phyloP scores from a whole-genome alignment of 305 asterid genomes.

The Fraxinus velutina region DNA sequence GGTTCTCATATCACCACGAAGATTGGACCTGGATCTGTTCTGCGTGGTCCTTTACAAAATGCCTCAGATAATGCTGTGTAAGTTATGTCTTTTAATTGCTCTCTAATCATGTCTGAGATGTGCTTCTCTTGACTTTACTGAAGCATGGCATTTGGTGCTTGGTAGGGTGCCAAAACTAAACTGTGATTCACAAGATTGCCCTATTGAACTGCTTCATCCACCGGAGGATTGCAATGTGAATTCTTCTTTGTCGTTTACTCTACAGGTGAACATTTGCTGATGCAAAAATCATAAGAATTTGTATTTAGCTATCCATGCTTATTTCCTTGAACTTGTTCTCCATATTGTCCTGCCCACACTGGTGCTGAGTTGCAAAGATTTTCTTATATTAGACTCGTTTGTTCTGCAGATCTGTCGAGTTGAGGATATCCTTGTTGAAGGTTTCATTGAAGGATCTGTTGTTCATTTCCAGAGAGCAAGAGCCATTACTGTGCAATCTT shows the following conservation, averaged over 20 bases:
- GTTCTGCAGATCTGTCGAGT: conserved; percentile 83
- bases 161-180: conserved; percentile 72
- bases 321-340: conserved; percentile 10
- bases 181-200: conserved; percentile 70
- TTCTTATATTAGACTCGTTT: conserved; percentile 2
- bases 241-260: conserved; percentile 90
- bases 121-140: conserved; percentile 11
- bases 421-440: conserved; percentile 95
- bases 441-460: conserved; percentile 89
- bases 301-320: conserved; percentile 6
- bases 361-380: conserved; percentile 6
- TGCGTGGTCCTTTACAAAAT: conserved; percentile 87
- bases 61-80: conserved; percentile 77
- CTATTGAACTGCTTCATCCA: conserved; percentile 81
- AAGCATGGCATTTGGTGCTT: conserved; percentile 25
- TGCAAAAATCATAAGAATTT: conserved; percentile 13
- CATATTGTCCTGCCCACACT: conserved; percentile 10
- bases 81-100: conserved; percentile 31
- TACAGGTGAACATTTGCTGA: conserved; percentile 63
- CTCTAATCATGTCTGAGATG: conserved; percentile 11
- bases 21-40: conserved; percentile 91
- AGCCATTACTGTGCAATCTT: conserved; percentile 59
- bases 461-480: conserved; percentile 97
- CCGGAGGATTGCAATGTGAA: conserved; percentile 99
- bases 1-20: conserved; percentile 32